phyloP scores from a whole-genome alignment of 805 yeast genomes.

The Candida rishiriensis region DNA sequence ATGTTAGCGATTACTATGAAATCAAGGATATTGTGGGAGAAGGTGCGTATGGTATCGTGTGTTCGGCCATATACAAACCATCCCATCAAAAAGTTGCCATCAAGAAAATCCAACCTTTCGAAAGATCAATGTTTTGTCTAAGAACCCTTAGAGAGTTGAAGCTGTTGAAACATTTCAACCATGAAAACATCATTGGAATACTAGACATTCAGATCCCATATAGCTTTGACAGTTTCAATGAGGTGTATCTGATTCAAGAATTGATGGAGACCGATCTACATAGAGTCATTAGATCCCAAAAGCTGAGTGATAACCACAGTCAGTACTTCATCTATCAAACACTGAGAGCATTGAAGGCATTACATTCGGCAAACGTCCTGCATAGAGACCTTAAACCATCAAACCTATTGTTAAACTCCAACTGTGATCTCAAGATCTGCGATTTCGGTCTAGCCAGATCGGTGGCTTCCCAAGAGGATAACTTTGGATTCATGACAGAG shows the following conservation, averaged over 20 bases:
- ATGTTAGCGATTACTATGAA: slow-evolving; percentile 83
- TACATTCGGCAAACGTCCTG: slow-evolving; percentile 90
- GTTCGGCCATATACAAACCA: slow-evolving; percentile 84
- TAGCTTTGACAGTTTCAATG: slow-evolving; percentile 69
- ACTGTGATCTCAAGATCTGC: slow-evolving; percentile 90
- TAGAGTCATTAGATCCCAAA: slow-evolving; percentile 76
- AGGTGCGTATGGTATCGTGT: slow-evolving; percentile 94
- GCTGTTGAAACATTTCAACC: slow-evolving; percentile 82
- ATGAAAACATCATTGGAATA: slow-evolving; percentile 87
- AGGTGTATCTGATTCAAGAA: slow-evolving; percentile 85
- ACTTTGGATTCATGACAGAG: slow-evolving; percentile 85
- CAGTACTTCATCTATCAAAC: slow-evolving; percentile 93
- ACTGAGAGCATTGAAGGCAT: slow-evolving; percentile 79
- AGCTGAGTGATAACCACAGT: slow-evolving; percentile 84
- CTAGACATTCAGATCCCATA: slow-evolving; percentile 86
- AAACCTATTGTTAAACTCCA: slow-evolving; percentile 78
- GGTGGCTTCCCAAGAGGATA: slow-evolving; percentile 58
- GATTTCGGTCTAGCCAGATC: slow-evolving; percentile 89
- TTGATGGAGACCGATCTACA: slow-evolving; percentile 86
- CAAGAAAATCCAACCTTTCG: slow-evolving; percentile 91
- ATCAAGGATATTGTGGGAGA: slow-evolving; percentile 84
- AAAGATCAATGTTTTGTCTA: slow-evolving; percentile 80
- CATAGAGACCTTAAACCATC: slow-evolving; percentile 93
- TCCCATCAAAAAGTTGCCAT: slow-evolving; percentile 89
- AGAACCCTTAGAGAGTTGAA: slow-evolving; percentile 88